Evolutionary conservation across 164 flowering plant genomes (phyloP).

Genomic region (Protea cynaroides): DNA sequence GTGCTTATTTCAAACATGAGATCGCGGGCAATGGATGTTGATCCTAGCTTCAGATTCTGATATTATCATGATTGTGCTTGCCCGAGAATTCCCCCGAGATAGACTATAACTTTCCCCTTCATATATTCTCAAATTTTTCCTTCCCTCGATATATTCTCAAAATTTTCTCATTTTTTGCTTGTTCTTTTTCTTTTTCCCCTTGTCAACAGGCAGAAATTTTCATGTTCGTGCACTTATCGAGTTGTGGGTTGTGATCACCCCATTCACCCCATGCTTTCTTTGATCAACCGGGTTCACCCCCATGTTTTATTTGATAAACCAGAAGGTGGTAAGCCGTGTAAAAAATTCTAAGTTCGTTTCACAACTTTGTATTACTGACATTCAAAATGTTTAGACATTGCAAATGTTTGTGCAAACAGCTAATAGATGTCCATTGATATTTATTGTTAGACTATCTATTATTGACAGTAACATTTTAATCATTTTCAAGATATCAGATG

Average conservation of each 20-base stretch:
- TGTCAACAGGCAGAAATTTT: background rate
- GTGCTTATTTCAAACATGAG: too few species aligned
- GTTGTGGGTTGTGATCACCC: background rate
- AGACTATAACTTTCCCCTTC: background rate
- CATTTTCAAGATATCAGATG: too few species aligned
- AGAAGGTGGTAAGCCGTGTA: background rate
- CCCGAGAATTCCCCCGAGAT: background rate
- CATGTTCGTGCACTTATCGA: conserved; percentile 2
- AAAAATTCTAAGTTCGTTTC: conserved; percentile 3
- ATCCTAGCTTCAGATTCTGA: conserved; percentile 87
- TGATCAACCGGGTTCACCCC: too few species aligned
- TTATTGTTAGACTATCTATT: background rate
- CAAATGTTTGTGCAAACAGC: conserved; percentile 3
- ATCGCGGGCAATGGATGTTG: conserved; percentile 99
- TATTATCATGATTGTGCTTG: background rate
- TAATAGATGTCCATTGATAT: background rate
- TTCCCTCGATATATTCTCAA: too few species aligned
- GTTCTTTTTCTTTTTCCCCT: background rate
- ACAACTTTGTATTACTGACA: conserved; percentile 2
- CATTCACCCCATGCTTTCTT: background rate
- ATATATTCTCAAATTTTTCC: too few species aligned
- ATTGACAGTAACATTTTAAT: too few species aligned
- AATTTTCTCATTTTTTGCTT: background rate
- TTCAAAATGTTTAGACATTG: conserved; percentile 7
- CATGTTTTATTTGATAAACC: background rate